A percentile compares a stretch with the other conserved stretches of the same genome.
These are phyloP conservation scores for Catenaria anguillulae DNA, from an alignment of 371 early-diverging fungal species.

Conservation along the genomic window DNA sequence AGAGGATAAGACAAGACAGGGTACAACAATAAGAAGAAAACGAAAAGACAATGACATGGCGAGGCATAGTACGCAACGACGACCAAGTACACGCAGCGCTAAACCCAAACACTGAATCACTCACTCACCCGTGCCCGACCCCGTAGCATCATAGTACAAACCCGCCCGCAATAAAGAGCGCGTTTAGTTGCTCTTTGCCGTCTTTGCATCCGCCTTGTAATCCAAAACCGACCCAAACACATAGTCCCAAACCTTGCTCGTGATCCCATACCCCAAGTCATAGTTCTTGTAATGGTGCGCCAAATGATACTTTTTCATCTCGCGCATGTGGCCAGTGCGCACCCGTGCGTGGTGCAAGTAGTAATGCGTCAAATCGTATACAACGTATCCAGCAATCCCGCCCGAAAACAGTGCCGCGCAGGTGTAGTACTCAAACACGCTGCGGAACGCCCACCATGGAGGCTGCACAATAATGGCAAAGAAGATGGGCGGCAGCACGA, in stretches of 20 bases:
- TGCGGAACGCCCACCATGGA: slow-evolving; percentile 4
- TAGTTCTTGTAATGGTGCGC: slow-evolving; percentile 88
- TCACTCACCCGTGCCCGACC: too few relatives aligned
- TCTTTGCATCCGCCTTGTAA: background rate
- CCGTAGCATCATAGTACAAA: too few relatives aligned
- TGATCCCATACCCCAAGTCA: slow-evolving; percentile 79
- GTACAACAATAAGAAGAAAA: too few relatives aligned
- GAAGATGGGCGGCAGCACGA: slow-evolving; percentile 93
- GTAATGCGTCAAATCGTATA: slow-evolving; percentile 85
- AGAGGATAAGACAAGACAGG: too few relatives aligned
- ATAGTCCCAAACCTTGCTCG: slow-evolving; percentile 80
- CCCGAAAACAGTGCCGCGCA: slow-evolving; percentile 49
- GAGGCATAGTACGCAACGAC: too few relatives aligned
- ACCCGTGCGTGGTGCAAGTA: slow-evolving; percentile 84
- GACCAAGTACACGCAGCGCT: too few relatives aligned
- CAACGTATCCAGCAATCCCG: slow-evolving; percentile 61
- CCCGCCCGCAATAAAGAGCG: too few relatives aligned
- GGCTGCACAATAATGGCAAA: background rate
- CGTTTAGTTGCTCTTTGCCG: background rate
- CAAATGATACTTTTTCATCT: slow-evolving; percentile 84
- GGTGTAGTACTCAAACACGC: background rate
- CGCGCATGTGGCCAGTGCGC: slow-evolving; percentile 45
- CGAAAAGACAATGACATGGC: too few relatives aligned
- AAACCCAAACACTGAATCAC: too few relatives aligned
- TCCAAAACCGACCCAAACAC: slow-evolving; percentile 52